phyloP scores from a whole-genome alignment of 768 basidiomycete species.

The Dioszegia aurantiaca region DNA sequence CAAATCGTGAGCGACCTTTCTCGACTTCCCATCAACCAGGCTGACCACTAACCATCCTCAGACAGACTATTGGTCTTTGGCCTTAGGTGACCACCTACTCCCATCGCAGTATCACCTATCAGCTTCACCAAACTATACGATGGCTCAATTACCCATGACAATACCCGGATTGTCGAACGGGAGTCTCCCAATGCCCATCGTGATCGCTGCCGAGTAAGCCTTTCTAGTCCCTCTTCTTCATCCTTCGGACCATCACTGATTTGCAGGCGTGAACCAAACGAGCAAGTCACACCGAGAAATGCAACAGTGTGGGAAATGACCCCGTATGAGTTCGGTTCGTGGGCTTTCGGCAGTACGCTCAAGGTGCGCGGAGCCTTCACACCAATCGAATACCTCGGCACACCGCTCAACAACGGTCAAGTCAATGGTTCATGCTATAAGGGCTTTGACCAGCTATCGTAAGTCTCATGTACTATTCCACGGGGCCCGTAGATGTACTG shows the following conservation, averaged over 20 bases:
- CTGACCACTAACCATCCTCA: neutral
- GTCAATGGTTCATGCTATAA: conserved; percentile 65
- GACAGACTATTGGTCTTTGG: conserved; percentile 51
- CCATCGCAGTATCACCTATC: conserved; percentile 43
- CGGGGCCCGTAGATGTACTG: neutral
- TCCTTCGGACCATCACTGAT: too few relatives aligned
- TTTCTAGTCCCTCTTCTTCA: too few relatives aligned
- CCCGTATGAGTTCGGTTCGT: conserved; percentile 49
- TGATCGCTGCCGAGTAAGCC: conserved; percentile 50
- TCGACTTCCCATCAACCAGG: neutral
- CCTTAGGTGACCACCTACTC: conserved; percentile 48
- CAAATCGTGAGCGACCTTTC: conserved; percentile 35
- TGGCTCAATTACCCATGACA: conserved; percentile 32
- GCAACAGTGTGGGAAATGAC: conserved; percentile 52
- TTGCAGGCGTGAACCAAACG: conserved; percentile 41
- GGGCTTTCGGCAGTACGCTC: conserved; percentile 41
- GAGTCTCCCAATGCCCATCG: conserved; percentile 49
- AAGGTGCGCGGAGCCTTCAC: conserved; percentile 66
- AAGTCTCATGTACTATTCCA: conserved; percentile 23
- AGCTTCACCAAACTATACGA: conserved; percentile 47
- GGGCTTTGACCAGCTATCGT: conserved; percentile 66
- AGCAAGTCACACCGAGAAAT: conserved; percentile 46
- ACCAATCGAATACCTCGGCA: conserved; percentile 61
- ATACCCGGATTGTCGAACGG: conserved; percentile 28
- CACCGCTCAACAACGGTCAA: conserved; percentile 61